Percentiles rank a stretch among this genome's conserved stretches.
Evolutionary conservation across 768 basidiomycete species (phyloP).

Genomic region (Boletales sp.): DNA sequence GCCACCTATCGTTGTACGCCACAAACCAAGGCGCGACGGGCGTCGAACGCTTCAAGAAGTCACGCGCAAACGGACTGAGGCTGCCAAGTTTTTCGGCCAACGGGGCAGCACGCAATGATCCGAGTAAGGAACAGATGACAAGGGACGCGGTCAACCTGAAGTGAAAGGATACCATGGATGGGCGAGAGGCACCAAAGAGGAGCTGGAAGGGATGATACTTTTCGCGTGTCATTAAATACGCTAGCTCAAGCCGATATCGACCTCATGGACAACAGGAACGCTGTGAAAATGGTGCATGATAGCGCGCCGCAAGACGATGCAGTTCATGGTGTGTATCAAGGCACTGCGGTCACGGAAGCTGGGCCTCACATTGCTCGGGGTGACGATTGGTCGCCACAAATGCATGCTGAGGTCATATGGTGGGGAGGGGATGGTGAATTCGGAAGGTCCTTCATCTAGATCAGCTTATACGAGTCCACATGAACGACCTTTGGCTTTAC

Average conservation of each 20-base stretch:
- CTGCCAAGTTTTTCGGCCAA: constrained; percentile 20
- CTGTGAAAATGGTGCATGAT: constrained; percentile 1
- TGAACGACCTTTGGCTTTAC: neutral
- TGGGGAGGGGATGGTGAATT: neutral
- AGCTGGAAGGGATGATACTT: neutral
- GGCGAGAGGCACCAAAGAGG: neutral
- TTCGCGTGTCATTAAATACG: constrained; percentile 17
- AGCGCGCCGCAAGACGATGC: neutral
- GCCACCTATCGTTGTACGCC: constrained; percentile 39
- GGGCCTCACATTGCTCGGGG: neutral
- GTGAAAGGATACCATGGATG: constrained; percentile 14
- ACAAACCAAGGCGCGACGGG: constrained; percentile 49
- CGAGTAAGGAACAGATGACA: constrained; percentile 6
- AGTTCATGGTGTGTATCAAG: constrained; percentile 1
- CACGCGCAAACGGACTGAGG: constrained; percentile 20
- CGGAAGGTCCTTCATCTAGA: neutral
- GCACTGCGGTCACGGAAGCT: constrained; percentile 1
- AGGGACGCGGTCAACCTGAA: constrained; percentile 2
- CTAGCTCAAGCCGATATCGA: neutral
- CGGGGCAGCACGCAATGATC: constrained; percentile 11
- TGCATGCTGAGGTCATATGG: constrained; percentile 1
- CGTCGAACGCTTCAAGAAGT: constrained; percentile 17
- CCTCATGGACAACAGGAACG: constrained; percentile 7
- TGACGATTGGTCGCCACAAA: neutral
- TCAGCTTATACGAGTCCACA: neutral